These are phyloP conservation scores for Scedosporium apiospermum DNA, from an alignment of 2,329 filamentous ascomycete species.

Conservation along the genomic window DNA sequence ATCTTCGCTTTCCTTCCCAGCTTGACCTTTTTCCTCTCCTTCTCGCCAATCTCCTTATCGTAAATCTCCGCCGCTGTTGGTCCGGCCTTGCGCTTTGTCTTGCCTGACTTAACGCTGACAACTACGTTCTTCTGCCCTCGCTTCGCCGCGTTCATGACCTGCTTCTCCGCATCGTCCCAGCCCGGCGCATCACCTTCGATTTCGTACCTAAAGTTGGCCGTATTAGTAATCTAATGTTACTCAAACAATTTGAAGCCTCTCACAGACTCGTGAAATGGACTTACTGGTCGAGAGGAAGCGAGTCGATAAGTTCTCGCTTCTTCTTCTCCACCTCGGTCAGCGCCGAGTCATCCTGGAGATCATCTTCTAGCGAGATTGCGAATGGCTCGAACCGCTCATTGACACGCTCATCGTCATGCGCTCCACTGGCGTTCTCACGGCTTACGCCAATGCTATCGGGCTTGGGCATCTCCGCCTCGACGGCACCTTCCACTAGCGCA, in stretches of 20 bases:
- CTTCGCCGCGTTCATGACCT: constrained; percentile 51
- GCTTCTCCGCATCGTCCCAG: constrained; percentile 66
- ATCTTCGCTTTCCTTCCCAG: constrained; percentile 24
- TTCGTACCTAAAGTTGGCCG: constrained; percentile 42
- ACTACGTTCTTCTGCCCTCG: constrained; percentile 49
- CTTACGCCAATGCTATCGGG: constrained; percentile 48
- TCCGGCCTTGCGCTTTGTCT: constrained; percentile 65
- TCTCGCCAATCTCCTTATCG: constrained; percentile 47
- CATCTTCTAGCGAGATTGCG: constrained; percentile 64
- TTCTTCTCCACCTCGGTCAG: constrained; percentile 63
- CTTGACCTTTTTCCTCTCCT: constrained; percentile 48
- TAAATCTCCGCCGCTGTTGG: constrained; percentile 52
- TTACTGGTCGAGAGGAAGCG: constrained; percentile 70
- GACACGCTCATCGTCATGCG: constrained; percentile 59
- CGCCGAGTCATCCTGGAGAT: constrained; percentile 74
- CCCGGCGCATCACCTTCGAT: constrained; percentile 51
- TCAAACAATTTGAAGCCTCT: no score
- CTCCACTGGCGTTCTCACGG: constrained; percentile 48
- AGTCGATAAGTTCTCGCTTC: constrained; percentile 82
- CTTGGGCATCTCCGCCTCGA: constrained; percentile 55
- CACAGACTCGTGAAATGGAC: constrained; percentile 10
- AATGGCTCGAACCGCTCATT: constrained; percentile 62
- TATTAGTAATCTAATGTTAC: neutral
- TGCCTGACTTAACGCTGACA: constrained; percentile 74
- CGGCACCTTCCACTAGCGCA: constrained; percentile 62